A percentile compares a stretch with the other conserved stretches of the same genome.
phyloP scores from a whole-genome alignment of 352 stramenopile genomes.

The Phytophthora fragariae region DNA sequence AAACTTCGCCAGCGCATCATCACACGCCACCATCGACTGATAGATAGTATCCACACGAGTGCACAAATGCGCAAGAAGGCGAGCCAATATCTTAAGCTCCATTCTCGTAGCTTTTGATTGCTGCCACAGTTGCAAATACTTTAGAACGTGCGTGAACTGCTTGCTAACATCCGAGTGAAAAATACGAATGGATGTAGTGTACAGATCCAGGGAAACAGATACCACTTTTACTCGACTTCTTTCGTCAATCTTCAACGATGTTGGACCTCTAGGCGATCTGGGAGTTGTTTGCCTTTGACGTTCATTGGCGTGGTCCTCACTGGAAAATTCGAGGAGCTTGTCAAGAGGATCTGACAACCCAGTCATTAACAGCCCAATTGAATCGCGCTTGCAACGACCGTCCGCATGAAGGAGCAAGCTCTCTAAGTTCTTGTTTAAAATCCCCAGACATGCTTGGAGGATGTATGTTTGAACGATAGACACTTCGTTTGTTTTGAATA shows the following conservation, averaged over 20 bases:
- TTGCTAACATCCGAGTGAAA: conserved; percentile 58
- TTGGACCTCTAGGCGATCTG: not conserved
- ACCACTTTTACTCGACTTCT: conserved; percentile 29
- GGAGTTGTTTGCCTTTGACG: not conserved
- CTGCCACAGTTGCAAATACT: conserved; percentile 52
- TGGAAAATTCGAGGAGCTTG: conserved; percentile 44
- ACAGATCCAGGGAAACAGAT: conserved; percentile 55
- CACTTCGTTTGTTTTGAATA: conserved; percentile 38
- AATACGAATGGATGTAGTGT: conserved; percentile 59
- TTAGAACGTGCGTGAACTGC: conserved; percentile 51
- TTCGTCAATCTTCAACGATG: conserved; percentile 24
- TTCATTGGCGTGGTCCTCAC: not conserved
- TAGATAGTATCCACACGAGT: conserved; percentile 48
- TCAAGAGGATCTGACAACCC: conserved; percentile 43
- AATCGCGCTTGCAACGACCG: conserved; percentile 15
- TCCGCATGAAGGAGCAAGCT: conserved; percentile 32
- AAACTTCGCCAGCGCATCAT: conserved; percentile 44
- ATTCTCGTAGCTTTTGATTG: conserved; percentile 36
- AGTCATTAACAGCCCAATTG: conserved; percentile 33
- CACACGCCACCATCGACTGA: conserved; percentile 27
- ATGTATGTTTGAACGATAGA: conserved; percentile 36
- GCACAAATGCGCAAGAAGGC: conserved; percentile 50
- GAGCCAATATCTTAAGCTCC: conserved; percentile 56
- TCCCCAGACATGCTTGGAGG: conserved; percentile 53
- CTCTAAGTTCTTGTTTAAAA: conserved; percentile 54